Conservation (phyloP, 2,329 filamentous ascomycete species). For the Mariannaea sp. region DNA sequence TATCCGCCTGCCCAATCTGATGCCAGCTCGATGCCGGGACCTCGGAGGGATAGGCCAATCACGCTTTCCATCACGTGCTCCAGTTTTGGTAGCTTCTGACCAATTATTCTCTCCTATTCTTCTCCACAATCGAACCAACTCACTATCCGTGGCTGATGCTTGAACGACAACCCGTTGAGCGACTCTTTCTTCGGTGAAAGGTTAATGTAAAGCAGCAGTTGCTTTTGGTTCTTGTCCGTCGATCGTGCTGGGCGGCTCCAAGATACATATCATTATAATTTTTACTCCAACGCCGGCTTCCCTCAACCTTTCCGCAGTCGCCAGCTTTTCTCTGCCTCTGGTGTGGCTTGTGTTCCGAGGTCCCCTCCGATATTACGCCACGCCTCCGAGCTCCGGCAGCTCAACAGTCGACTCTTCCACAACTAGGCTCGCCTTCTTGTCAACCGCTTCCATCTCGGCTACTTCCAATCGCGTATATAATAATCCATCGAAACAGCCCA, state of each 20-base stretch:
- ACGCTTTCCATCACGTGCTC: slow-evolving; percentile 22
- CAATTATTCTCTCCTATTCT: slow-evolving; percentile 29
- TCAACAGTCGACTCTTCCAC: slow-evolving; percentile 5
- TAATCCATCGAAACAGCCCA: slow-evolving; percentile 6
- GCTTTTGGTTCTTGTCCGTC: slow-evolving; percentile 16
- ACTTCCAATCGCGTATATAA: neutral
- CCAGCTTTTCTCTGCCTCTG: neutral
- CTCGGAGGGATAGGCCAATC: neutral
- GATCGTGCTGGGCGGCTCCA: neutral
- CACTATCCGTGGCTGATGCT: slow-evolving; percentile 28
- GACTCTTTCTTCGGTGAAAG: slow-evolving; percentile 22
- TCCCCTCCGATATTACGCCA: slow-evolving; percentile 7
- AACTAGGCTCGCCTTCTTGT: neutral
- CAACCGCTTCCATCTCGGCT: neutral
- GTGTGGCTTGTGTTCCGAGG: slow-evolving; percentile 25
- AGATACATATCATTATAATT: neutral
- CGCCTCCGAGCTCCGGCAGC: slow-evolving; percentile 7
- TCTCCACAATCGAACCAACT: slow-evolving; percentile 24
- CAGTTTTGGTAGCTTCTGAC: neutral
- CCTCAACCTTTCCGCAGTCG: neutral
- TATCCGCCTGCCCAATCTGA: slow-evolving; percentile 3
- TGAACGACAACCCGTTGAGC: slow-evolving; percentile 20
- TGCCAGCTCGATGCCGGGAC: neutral
- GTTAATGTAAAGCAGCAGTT: slow-evolving; percentile 14
- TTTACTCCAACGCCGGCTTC: neutral